These are phyloP conservation scores for Eutrema salsugineum DNA, from an alignment of 441 rosid genomes.

Conservation along the genomic window DNA sequence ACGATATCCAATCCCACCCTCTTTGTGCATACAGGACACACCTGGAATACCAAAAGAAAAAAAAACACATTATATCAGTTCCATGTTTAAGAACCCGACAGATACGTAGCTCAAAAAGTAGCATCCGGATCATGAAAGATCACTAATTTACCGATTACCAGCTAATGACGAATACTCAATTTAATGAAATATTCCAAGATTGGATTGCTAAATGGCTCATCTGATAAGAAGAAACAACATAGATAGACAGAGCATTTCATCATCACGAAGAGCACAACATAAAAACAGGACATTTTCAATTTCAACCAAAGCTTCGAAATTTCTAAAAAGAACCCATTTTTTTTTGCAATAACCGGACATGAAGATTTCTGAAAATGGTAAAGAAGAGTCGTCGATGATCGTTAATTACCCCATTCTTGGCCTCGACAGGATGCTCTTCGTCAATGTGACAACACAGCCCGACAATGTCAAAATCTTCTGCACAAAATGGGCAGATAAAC, in stretches of 20 bases:
- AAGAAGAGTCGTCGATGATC: not conserved
- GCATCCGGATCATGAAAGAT: slow-evolving; percentile 19
- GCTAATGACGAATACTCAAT: slow-evolving; percentile 4
- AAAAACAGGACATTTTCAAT: not conserved
- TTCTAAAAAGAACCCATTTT: not conserved
- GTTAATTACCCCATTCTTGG: slow-evolving; percentile 65
- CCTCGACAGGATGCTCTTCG: slow-evolving; percentile 89
- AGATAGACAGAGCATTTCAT: slow-evolving; percentile 18
- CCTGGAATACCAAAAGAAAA: slow-evolving; percentile 46
- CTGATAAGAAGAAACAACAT: slow-evolving; percentile 27
- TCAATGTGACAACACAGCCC: slow-evolving; percentile 90
- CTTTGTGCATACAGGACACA: slow-evolving; percentile 75
- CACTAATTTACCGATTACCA: slow-evolving; percentile 19
- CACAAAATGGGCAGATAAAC: slow-evolving; percentile 78
- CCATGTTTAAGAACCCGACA: not conserved
- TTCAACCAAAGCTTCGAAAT: not conserved
- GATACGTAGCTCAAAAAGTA: not conserved
- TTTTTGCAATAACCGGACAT: too few species aligned
- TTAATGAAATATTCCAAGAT: slow-evolving; percentile 19
- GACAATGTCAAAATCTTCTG: slow-evolving; percentile 76
- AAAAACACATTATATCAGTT: not conserved
- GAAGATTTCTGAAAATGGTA: not conserved
- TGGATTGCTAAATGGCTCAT: slow-evolving; percentile 28
- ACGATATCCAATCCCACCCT: slow-evolving; percentile 74
- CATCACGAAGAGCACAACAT: not conserved